Conservation (phyloP, 2,329 filamentous ascomycete genomes). For the Neonectria ditissima region DNA sequence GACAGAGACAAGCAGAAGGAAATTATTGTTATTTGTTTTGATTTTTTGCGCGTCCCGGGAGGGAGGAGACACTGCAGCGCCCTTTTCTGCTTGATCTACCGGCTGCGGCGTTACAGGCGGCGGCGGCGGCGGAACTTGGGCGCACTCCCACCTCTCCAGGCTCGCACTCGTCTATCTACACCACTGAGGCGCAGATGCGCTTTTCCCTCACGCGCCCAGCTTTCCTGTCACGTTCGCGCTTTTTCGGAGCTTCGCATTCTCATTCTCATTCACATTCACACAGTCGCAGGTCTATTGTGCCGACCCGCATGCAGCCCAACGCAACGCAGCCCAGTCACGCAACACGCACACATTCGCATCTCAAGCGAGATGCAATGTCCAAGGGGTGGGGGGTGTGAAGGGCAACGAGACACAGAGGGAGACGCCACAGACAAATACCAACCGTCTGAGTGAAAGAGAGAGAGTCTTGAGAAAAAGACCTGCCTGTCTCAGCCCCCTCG, state of each 20-base stretch:
- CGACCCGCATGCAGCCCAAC: constrained; percentile 6
- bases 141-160: neutral
- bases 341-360: neutral
- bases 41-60: neutral
- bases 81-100: too few relatives aligned
- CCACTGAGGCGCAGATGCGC: neutral
- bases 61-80: too few relatives aligned
- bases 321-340: neutral
- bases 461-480: constrained; percentile 1
- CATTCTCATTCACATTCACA: neutral
- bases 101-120: neutral
- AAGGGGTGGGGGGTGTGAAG: too few relatives aligned
- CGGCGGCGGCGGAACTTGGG: neutral
- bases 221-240: neutral
- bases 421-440: neutral
- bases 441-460: neutral
- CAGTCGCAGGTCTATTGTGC: neutral
- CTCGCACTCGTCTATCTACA: neutral
- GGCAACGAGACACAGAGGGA: constrained; percentile 1
- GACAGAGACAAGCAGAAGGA: constrained; percentile 3
- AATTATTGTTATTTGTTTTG: neutral
- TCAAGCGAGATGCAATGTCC: constrained; percentile 21
- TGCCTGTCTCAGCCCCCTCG: constrained; percentile 49
- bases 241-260: neutral
- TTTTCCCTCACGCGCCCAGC: neutral